Percentiles rank a stretch among this genome's conserved stretches.
Evolutionary conservation across 352 stramenopile genomes (phyloP).

Genomic region (Globisporangium emineosum): DNA sequence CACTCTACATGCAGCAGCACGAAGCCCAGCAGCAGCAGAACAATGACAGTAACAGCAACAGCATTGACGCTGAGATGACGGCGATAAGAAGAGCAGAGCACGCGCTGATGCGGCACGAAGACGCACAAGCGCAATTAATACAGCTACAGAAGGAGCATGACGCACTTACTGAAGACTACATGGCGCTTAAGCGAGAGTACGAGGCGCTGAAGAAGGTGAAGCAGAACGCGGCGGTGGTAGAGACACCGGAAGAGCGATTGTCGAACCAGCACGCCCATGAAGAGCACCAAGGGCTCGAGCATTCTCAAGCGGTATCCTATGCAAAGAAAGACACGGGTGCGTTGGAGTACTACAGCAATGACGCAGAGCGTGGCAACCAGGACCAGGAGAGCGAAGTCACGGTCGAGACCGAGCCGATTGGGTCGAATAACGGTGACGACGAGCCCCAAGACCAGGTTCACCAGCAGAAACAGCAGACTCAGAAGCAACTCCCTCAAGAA

Average conservation of each 20-base stretch:
- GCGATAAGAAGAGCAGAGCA: not conserved
- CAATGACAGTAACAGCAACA: not conserved
- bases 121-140: not conserved
- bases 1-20: not conserved
- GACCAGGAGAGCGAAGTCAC: constrained; percentile 9
- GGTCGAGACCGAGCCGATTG: constrained; percentile 6
- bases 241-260: not conserved
- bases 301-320: not conserved
- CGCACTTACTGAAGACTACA: constrained; percentile 1
- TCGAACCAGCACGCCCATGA: not conserved
- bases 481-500: constrained; percentile 6
- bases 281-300: not conserved
- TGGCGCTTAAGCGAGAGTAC: not conserved
- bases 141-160: constrained; percentile 5
- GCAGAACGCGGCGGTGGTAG: not conserved
- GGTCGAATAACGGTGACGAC: not conserved
- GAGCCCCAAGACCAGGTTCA: not conserved
- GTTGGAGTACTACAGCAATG: not conserved
- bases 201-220: not conserved
- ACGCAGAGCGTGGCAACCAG: not conserved
- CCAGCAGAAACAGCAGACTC: not conserved
- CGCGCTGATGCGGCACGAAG: constrained; percentile 8
- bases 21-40: constrained; percentile 1
- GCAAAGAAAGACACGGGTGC: not conserved
- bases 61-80: not conserved